phyloP scores from a whole-genome alignment of 345 rosid species.

The Erysimum cheiranthoides region DNA sequence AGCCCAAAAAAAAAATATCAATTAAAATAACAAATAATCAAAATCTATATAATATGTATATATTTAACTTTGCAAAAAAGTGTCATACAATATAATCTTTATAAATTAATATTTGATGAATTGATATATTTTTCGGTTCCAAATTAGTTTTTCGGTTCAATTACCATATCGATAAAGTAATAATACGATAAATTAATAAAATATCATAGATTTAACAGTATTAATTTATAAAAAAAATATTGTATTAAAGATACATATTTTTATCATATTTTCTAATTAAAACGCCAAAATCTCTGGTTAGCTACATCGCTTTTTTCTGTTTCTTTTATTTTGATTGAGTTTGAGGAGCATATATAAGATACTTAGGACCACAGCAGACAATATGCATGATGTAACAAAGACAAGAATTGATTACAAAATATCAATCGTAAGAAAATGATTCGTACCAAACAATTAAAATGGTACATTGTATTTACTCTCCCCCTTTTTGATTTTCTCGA shows the following conservation, averaged over 20 bases:
- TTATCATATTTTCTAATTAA: background rate
- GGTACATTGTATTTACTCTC: constrained; percentile 41
- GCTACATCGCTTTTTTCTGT: background rate
- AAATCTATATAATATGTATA: background rate
- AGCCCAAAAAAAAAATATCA: too few relatives aligned
- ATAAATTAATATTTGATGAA: too few relatives aligned
- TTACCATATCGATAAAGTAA: too few relatives aligned
- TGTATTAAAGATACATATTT: background rate
- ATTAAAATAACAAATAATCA: background rate
- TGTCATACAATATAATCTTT: background rate
- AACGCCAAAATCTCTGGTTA: background rate
- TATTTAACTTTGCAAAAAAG: background rate
- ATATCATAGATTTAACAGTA: too few relatives aligned
- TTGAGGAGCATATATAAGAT: background rate
- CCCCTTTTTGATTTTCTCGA: constrained; percentile 14
- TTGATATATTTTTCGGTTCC: too few relatives aligned
- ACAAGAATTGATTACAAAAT: constrained; percentile 20
- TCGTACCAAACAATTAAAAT: constrained; percentile 37
- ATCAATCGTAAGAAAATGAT: constrained; percentile 32
- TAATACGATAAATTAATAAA: too few relatives aligned
- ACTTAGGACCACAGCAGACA: constrained; percentile 27
- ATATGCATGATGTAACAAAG: background rate
- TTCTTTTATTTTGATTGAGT: rapidly evolving
- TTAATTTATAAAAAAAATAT: too few relatives aligned
- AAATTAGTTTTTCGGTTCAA: too few relatives aligned